A percentile compares a stretch with the other conserved stretches of the same genome.
Conservation (phyloP, 192 early-diverging fungal genomes). For the Phycomyces nitens region DNA sequence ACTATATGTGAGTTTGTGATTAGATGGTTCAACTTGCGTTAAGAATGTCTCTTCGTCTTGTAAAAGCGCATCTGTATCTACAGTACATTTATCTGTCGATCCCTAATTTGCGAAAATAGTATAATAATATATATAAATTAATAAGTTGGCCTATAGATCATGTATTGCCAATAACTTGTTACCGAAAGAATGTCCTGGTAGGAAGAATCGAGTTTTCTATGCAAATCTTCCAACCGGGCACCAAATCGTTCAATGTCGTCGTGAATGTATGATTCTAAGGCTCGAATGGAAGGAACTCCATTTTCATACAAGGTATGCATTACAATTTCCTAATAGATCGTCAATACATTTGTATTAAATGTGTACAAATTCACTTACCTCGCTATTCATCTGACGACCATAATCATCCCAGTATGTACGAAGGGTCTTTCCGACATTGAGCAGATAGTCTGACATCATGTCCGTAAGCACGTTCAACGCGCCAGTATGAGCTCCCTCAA, state of each 20-base stretch:
- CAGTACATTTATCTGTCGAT: not conserved
- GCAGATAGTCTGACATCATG: conserved; percentile 74
- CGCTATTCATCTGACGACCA: conserved; percentile 63
- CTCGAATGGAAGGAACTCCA: conserved; percentile 61
- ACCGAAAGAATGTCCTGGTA: conserved; percentile 64
- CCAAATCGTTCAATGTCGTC: conserved; percentile 77
- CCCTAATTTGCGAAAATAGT: conserved; percentile 11
- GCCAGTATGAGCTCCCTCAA: conserved; percentile 68
- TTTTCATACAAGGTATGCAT: conserved; percentile 78
- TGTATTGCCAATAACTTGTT: not conserved
- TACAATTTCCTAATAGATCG: conserved; percentile 69
- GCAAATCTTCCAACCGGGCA: conserved; percentile 67
- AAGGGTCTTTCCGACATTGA: conserved; percentile 80
- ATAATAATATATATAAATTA: no score
- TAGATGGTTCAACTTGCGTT: conserved; percentile 12
- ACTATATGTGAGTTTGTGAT: no score
- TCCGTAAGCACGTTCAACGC: conserved; percentile 75
- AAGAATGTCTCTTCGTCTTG: conserved; percentile 31
- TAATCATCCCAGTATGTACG: conserved; percentile 77
- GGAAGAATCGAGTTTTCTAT: conserved; percentile 67
- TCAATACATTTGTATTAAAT: not conserved
- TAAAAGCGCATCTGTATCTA: conserved; percentile 24
- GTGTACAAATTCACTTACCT: conserved; percentile 44
- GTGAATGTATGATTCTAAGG: conserved; percentile 76
- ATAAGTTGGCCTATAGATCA: no score